These are phyloP conservation scores for Austroboletus novae-zelandiae DNA, from an alignment of 1,284 basidiomycete species.

Conservation along the genomic window DNA sequence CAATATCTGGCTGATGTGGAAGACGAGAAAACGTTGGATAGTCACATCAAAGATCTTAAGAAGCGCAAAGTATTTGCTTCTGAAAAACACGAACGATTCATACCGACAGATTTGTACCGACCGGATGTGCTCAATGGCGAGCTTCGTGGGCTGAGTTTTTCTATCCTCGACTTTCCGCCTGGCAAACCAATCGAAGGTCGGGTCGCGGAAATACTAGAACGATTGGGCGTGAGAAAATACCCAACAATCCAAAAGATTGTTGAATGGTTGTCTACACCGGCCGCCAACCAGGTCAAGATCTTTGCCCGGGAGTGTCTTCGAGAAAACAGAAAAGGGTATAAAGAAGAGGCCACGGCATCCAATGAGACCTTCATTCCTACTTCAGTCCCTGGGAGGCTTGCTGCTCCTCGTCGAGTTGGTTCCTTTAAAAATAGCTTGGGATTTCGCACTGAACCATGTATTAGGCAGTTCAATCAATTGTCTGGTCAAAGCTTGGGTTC, in stretches of 20 bases:
- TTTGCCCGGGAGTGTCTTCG: slow-evolving; percentile 7
- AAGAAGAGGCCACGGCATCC: slow-evolving; percentile 16
- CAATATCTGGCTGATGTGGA: not conserved
- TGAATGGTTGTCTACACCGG: not conserved
- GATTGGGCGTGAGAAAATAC: slow-evolving; percentile 15
- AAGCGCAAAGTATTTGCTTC: slow-evolving; percentile 12
- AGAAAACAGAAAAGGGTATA: slow-evolving; percentile 14
- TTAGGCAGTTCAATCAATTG: not conserved
- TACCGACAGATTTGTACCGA: slow-evolving; percentile 12
- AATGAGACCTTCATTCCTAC: slow-evolving; percentile 22
- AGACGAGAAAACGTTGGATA: not conserved
- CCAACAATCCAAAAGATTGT: slow-evolving; percentile 12
- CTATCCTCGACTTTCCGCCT: slow-evolving; percentile 13
- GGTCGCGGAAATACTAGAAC: not conserved
- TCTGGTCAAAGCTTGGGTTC: not conserved
- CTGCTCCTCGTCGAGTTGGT: slow-evolving; percentile 11
- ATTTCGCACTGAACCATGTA: not conserved
- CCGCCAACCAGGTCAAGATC: slow-evolving; percentile 1
- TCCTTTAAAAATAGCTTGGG: not conserved
- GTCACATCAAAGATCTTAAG: not conserved
- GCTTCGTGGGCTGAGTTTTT: slow-evolving; percentile 17
- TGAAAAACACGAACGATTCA: slow-evolving; percentile 4
- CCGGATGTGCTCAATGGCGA: slow-evolving; percentile 4
- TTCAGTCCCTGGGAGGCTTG: not conserved
- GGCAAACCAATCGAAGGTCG: not conserved